These are phyloP conservation scores for Auricularia auricula-judae DNA, from an alignment of 768 basidiomycete genomes.

Conservation along the genomic window DNA sequence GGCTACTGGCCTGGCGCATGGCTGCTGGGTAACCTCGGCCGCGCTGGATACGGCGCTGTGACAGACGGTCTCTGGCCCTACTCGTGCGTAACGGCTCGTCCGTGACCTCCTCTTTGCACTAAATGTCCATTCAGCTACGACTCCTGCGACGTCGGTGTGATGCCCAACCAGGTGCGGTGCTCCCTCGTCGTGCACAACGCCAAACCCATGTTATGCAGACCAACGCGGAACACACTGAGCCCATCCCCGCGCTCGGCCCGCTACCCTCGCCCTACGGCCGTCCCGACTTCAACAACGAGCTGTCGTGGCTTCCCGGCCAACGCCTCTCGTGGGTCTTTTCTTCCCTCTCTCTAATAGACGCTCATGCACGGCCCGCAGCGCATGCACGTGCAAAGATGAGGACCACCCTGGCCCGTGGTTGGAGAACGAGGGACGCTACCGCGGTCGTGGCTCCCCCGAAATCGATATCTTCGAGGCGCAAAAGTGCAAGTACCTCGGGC, in stretches of 20 bases:
- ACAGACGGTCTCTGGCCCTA: constrained; percentile 7
- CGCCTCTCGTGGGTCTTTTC: constrained; percentile 34
- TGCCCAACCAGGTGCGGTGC: constrained; percentile 31
- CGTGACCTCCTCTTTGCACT: too few relatives aligned
- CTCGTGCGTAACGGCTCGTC: neutral
- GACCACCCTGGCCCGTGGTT: constrained; percentile 25
- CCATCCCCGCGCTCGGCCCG: constrained; percentile 7
- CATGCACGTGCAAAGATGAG: constrained; percentile 26
- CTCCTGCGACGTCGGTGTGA: constrained; percentile 48
- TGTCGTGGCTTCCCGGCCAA: constrained; percentile 74
- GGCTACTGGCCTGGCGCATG: constrained; percentile 5
- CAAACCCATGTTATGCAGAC: constrained; percentile 13
- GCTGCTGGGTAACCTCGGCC: constrained; percentile 15
- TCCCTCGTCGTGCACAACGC: too few relatives aligned
- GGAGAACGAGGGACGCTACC: constrained; percentile 2
- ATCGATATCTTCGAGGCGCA: constrained; percentile 28
- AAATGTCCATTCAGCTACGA: constrained; percentile 27
- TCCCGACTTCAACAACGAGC: constrained; percentile 39
- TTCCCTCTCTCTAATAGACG: too few relatives aligned
- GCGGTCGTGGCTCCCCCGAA: constrained; percentile 23
- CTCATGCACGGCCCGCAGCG: constrained; percentile 22
- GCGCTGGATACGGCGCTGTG: constrained; percentile 13
- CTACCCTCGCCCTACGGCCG: constrained; percentile 31
- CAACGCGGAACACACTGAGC: constrained; percentile 36
- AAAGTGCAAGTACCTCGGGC: constrained; percentile 15